These are phyloP conservation scores for Arthroderma sp. DNA, from an alignment of 2,329 filamentous ascomycete species.

Conservation along the genomic window DNA sequence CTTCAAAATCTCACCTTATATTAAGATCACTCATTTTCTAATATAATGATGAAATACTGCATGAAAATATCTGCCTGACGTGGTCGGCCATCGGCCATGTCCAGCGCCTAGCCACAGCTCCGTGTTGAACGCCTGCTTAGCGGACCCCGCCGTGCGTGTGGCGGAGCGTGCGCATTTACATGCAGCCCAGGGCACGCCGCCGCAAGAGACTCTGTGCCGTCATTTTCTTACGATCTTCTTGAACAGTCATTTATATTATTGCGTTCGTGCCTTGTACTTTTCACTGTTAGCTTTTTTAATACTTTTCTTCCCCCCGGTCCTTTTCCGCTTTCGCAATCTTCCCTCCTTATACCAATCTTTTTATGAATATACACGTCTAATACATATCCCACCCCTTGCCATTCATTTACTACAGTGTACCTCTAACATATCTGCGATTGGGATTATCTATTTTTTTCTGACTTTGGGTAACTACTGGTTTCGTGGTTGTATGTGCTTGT, in stretches of 20 bases:
- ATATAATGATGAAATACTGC: too few relatives aligned
- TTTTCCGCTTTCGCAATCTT: not conserved
- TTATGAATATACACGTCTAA: too few relatives aligned
- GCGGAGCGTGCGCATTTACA: slow-evolving; percentile 5
- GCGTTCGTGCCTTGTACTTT: not conserved
- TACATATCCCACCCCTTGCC: too few relatives aligned
- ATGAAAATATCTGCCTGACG: not conserved
- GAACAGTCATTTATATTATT: not conserved
- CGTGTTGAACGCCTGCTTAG: not conserved
- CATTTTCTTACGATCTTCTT: too few relatives aligned
- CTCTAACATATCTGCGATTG: too few relatives aligned
- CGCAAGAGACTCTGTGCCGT: too few relatives aligned
- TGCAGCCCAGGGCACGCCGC: not conserved
- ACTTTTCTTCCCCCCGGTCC: not conserved
- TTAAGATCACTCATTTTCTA: too few relatives aligned
- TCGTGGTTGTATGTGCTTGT: too few relatives aligned
- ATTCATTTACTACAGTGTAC: too few relatives aligned
- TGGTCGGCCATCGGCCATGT: slow-evolving; percentile 1
- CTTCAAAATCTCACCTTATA: not conserved
- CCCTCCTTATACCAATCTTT: not conserved
- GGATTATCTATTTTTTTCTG: too few relatives aligned
- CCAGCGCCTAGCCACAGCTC: not conserved
- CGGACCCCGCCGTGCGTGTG: slow-evolving; percentile 9
- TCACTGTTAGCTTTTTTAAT: not conserved
- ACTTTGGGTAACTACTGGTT: too few relatives aligned